Evolutionary conservation across 2,329 filamentous ascomycete genomes (phyloP).

Genomic region (Ophiostoma tasmaniense): DNA sequence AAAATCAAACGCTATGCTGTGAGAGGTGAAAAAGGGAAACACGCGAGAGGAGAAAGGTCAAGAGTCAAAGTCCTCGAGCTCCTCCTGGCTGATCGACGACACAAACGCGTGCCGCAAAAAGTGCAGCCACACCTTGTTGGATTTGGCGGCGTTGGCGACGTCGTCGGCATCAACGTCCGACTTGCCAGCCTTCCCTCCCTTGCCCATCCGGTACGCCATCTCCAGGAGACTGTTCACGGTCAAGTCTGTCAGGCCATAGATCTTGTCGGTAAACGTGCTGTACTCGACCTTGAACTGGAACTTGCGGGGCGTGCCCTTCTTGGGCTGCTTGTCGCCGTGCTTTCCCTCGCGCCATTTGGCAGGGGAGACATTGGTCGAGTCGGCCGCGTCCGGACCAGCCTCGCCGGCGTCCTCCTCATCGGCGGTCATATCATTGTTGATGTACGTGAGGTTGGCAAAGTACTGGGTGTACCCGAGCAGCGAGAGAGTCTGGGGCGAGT

Average conservation of each 20-base stretch:
- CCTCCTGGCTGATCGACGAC: conserved; percentile 56
- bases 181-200: conserved; percentile 21
- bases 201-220: conserved; percentile 66
- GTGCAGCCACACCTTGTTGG: conserved; percentile 64
- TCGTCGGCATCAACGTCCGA: conserved; percentile 21
- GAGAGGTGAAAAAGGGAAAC: not conserved
- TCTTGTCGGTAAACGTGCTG: conserved; percentile 65
- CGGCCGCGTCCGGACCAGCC: not conserved
- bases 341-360: conserved; percentile 56
- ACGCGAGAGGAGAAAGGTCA: no score
- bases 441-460: conserved; percentile 82
- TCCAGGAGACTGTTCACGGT: conserved; percentile 75
- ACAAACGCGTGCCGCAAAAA: conserved; percentile 77
- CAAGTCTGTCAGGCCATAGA: conserved; percentile 70
- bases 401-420: conserved; percentile 21
- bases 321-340: conserved; percentile 50
- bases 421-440: conserved; percentile 63
- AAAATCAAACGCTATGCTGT: conserved; percentile 5
- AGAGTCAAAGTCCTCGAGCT: conserved; percentile 42
- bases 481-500: conserved; percentile 74
- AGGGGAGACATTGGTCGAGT: conserved; percentile 18
- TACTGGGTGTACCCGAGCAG: conserved; percentile 80
- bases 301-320: conserved; percentile 45
- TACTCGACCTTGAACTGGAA: conserved; percentile 81
- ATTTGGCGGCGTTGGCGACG: conserved; percentile 27